Evolutionary conservation across 2,329 filamentous ascomycete genomes (phyloP), one percentile per base, ranked within the genome.

Genomic region (Aureobasidium zeae): DNA sequence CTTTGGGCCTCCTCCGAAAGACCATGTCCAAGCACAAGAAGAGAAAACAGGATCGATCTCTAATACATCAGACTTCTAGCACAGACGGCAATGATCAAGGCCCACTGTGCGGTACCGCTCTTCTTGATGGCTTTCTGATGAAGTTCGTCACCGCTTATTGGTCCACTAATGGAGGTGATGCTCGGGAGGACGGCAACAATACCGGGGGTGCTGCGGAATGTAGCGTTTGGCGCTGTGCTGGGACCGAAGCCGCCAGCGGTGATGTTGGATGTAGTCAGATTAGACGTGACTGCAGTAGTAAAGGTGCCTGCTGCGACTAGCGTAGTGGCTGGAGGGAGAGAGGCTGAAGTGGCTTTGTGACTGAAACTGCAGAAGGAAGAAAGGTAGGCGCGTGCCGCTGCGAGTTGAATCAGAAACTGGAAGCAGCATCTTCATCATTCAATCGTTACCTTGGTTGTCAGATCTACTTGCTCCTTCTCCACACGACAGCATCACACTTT

Each of bases 41-140:
- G n/a, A n/a, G n/a, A n/a, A n/a, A n/a, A n/a, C 37, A 25, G 11
- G 28, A 28, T 32, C 28, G 15, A 11, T 43, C 39, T 22, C 38
- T 34, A 45, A 37, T 30, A 37, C 33, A 45, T 37, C 20, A 45
- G 26, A 19, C 33, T 38, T 38, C 43, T 45, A 45, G 43, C 33
- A 32, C 31, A 37, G 7, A 45, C 28, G 25, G 31, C 43, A 26
- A 45, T 28, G 24, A 45, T 26, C 43, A 45, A 32, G n/a, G 43
- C 43, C 43, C 25, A 38, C 11, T 32, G 33, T 5, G 43, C 43
- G 26, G 33, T 16, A 16, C 33, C 34, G 7, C 25, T 22, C 24
- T 21, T 36, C 16, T 32, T 36, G 33, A 20, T 28, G 5, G 12
- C 12, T 6, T 30, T 17, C 12, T 33, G 21, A 7, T 37, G 26